Evolutionary conservation across 129 eudicot species (phyloP), one percentile per base, ranked within the genome.

Genomic region (Calendula officinalis): DNA sequence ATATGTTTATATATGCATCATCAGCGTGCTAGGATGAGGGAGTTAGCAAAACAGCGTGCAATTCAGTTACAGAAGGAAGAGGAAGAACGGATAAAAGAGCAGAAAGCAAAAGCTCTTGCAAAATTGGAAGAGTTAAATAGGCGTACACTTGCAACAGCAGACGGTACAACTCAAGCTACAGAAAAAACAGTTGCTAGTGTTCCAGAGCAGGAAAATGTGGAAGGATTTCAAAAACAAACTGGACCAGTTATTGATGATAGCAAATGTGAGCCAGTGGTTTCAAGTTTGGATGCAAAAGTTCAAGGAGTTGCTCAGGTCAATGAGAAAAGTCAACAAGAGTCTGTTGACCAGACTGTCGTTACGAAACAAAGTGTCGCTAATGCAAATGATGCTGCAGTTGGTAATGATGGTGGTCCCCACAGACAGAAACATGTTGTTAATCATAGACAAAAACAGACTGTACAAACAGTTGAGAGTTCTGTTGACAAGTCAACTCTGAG

Each of bases 41-140:
- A 94, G 84, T 10, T 94, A 59, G 95, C 97, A 8, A 94, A 80
- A 81, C 97, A 94, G 56, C 99, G 99, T 70, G 84, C 86, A 45
- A 67, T 88, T 42, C 90, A 94, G 71, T 75, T 81, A 35, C 97
- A 86, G 66, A 88, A 78, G 84, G 99, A 94, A 76, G 99, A 94
- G 77, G 99, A 94, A 75, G 99, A 88, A 60, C 67, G 99, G 56
- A 71, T 70, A 11, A 75, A 74, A 61, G 92, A 94, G 60, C 99
- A 86, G 84, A 89, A 78, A 79, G 99, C 97, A 40, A 94, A 88
- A 71, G 96, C 97, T 55, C 73, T 67, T 52, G 97, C 95, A 35
- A 94, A 94, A 67, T 51, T 94, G 68, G 97, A 88, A 78, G 99
- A 94, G 68, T 71, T 94, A 70, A 78, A 94, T 60, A 84, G 92